These are phyloP conservation scores for Fusarium acutatum DNA, from an alignment of 2,329 filamentous ascomycete genomes.

Conservation along the genomic window DNA sequence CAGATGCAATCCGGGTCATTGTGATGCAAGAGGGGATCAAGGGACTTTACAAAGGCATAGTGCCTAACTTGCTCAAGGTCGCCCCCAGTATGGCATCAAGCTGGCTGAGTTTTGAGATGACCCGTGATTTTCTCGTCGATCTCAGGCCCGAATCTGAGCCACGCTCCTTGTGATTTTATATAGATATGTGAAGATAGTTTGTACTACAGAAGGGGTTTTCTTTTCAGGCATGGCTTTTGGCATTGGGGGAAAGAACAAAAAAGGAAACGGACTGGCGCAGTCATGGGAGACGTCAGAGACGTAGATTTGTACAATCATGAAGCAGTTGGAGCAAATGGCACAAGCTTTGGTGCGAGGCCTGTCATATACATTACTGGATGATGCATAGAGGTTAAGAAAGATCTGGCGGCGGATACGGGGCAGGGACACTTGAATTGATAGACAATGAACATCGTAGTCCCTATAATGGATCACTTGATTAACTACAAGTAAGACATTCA, in stretches of 20 bases:
- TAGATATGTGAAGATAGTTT: constrained; percentile 29
- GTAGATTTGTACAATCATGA: constrained; percentile 33
- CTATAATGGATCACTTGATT: neutral
- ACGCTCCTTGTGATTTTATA: constrained; percentile 38
- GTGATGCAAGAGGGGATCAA: constrained; percentile 81
- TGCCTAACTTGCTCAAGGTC: constrained; percentile 95
- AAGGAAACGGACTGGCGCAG: constrained; percentile 11
- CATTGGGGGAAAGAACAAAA: neutral
- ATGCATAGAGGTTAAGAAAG: constrained; percentile 11
- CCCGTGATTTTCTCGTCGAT: constrained; percentile 81
- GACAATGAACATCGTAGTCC: constrained; percentile 17
- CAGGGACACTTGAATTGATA: constrained; percentile 26
- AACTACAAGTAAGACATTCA: neutral
- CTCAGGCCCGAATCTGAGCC: constrained; percentile 58
- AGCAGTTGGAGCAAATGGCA: constrained; percentile 1
- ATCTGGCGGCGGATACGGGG: constrained; percentile 9
- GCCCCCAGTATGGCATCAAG: constrained; percentile 98
- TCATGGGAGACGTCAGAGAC: constrained; percentile 8
- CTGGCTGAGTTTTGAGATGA: constrained; percentile 97
- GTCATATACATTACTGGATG: constrained; percentile 9
- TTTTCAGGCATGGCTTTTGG: constrained; percentile 1
- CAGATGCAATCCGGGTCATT: constrained; percentile 85
- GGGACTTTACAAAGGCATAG: constrained; percentile 95
- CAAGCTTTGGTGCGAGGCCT: neutral
- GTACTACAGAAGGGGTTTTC: constrained; percentile 5